A percentile compares a stretch with the other conserved stretches of the same genome.
phyloP scores from a whole-genome alignment of 1,139 yeast species.

The Candida pseudocylindracea region DNA sequence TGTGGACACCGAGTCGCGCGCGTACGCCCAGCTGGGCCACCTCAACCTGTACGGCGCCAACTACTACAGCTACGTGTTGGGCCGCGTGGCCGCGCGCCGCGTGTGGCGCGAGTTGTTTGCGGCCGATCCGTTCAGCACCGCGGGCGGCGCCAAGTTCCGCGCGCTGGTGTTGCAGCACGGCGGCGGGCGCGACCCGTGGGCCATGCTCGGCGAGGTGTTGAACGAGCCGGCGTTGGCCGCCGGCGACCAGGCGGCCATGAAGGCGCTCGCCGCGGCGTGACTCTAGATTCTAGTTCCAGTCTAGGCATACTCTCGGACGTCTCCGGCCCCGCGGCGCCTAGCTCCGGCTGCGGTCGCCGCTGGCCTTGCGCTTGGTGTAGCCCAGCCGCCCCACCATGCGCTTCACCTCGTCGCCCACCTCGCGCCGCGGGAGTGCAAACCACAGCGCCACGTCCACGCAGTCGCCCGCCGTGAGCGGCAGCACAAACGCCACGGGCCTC shows the following conservation, averaged over 20 bases:
- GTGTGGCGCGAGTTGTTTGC: constrained; percentile 60
- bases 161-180: constrained; percentile 74
- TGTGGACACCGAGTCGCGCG: constrained; percentile 44
- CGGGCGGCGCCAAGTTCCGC: constrained; percentile 56
- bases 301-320: no score
- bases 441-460: no score
- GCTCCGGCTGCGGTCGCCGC: no score
- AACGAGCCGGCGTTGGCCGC: constrained; percentile 31
- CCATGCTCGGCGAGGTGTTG: constrained; percentile 59
- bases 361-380: no score
- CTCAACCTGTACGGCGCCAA: constrained; percentile 87
- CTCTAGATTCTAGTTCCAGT: no score
- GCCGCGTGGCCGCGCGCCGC: constrained; percentile 78
- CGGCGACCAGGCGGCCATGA: constrained; percentile 65
- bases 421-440: no score
- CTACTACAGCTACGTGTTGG: constrained; percentile 79
- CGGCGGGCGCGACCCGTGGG: constrained; percentile 83
- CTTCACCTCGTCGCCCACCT: no score
- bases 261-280: constrained; percentile 4
- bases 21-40: constrained; percentile 95
- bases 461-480: no score
- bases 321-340: no score
- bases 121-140: constrained; percentile 44
- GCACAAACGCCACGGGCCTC: no score
- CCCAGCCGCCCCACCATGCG: no score